Evolutionary conservation across 345 rosid species (phyloP).

Genomic region (Citrus inodora): DNA sequence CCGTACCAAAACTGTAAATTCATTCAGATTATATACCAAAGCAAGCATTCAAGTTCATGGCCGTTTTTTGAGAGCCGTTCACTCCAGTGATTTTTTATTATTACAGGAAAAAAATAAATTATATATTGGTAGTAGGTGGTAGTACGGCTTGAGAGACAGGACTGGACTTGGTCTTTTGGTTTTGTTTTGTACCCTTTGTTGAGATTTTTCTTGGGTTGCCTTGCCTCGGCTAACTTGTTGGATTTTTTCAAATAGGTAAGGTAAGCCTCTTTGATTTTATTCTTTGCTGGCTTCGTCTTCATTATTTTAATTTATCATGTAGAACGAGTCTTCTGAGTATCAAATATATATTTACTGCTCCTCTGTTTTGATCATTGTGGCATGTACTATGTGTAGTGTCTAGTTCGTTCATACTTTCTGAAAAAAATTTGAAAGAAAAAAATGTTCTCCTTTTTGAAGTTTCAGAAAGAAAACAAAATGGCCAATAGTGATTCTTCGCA

Average conservation of each 20-base stretch:
- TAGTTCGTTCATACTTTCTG: not conserved
- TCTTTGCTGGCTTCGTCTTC: not conserved
- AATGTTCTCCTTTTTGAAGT: not conserved
- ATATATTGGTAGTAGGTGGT: not conserved
- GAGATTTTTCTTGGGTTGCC: slow-evolving; percentile 3
- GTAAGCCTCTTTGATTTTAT: not conserved
- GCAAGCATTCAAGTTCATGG: not conserved
- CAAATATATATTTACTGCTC: not conserved
- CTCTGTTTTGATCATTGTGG: not conserved
- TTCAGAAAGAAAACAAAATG: slow-evolving; percentile 36
- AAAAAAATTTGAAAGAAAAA: no score
- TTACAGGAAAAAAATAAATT: no score
- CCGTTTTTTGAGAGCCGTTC: not conserved
- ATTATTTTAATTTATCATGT: not conserved
- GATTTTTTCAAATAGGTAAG: slow-evolving; percentile 16
- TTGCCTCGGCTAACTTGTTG: not conserved
- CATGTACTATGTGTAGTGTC: not conserved
- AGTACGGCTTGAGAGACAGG: slow-evolving; percentile 1
- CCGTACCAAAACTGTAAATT: not conserved
- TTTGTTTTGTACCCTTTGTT: slow-evolving; percentile 7
- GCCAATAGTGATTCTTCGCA: slow-evolving; percentile 23
- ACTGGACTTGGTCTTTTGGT: slow-evolving; percentile 23
- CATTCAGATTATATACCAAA: not conserved
- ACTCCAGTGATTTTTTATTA: not conserved
- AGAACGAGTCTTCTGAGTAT: not conserved